Conservation (phyloP, 1,139 yeast species). For the Saccharomyces hybrid region DNA sequence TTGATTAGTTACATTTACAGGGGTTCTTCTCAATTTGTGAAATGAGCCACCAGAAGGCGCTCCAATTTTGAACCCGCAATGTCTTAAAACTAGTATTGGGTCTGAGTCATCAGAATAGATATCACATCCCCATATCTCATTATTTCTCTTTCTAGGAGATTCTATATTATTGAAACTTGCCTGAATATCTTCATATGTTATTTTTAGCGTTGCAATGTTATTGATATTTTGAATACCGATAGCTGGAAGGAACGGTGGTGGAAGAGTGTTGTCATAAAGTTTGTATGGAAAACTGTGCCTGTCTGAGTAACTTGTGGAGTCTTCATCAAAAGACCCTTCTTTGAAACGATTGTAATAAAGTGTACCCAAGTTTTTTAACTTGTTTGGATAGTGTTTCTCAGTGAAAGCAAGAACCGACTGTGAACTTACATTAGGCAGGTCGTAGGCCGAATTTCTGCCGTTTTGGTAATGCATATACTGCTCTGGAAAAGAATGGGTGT, state of each 20-base stretch:
- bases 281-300: conserved; percentile 15
- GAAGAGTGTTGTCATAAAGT: conserved; percentile 10
- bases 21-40: conserved; percentile 26
- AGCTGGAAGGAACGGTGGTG: conserved; percentile 27
- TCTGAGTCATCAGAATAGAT: conserved; percentile 93
- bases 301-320: neutral
- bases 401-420: conserved; percentile 12
- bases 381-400: conserved; percentile 9
- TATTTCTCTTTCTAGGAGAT: conserved; percentile 30
- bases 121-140: conserved; percentile 87
- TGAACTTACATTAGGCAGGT: conserved; percentile 10
- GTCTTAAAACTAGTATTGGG: conserved; percentile 63
- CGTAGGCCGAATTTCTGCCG: neutral
- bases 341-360: conserved; percentile 21
- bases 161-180: conserved; percentile 26
- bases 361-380: conserved; percentile 15
- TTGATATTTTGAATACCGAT: conserved; percentile 18
- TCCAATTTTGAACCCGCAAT: conserved; percentile 57
- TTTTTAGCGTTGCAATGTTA: conserved; percentile 16
- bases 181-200: conserved; percentile 19
- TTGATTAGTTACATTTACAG: conserved; percentile 30
- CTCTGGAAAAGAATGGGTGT: neutral
- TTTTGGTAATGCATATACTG: neutral
- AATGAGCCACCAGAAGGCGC: conserved; percentile 20
- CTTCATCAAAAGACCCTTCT: conserved; percentile 13